These are phyloP conservation scores for Termitomyces sp. DNA, from an alignment of 768 basidiomycete species.

Conservation along the genomic window DNA sequence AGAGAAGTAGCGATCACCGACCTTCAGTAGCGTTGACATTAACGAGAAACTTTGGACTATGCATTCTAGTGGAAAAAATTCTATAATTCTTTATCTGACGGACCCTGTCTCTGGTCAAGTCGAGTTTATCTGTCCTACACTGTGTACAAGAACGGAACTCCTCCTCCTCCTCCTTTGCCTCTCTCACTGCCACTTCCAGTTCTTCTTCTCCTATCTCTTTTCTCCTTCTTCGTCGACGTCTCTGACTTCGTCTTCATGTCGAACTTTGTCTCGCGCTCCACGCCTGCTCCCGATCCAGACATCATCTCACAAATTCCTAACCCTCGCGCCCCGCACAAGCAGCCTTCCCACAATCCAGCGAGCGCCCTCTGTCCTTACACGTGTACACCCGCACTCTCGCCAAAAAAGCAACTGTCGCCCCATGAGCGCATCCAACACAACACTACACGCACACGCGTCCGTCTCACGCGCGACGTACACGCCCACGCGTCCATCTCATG, in stretches of 20 bases:
- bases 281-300: no score
- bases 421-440: slow-evolving; percentile 78
- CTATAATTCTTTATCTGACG: not conserved
- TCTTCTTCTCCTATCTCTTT: not conserved
- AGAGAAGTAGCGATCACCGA: not conserved
- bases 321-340: slow-evolving; percentile 64
- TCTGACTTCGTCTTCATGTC: no score
- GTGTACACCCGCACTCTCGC: slow-evolving; percentile 32
- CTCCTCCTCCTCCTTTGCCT: slow-evolving; percentile 15
- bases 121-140: no score
- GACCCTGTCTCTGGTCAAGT: not conserved
- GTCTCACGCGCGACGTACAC: slow-evolving; percentile 43
- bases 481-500: slow-evolving; percentile 47
- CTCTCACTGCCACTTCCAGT: slow-evolving; percentile 5
- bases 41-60: not conserved
- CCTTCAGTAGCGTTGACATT: not conserved
- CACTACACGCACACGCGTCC: slow-evolving; percentile 70
- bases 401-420: slow-evolving; percentile 72
- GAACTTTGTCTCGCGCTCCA: no score
- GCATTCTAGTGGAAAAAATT: not conserved
- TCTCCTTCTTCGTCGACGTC: not conserved
- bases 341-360: slow-evolving; percentile 53
- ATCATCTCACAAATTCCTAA: slow-evolving; percentile 61
- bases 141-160: no score
- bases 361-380: slow-evolving; percentile 40